Base-by-base conservation (phyloP, 164 flowering plant species). In the Magnolia officinalis region DNA sequence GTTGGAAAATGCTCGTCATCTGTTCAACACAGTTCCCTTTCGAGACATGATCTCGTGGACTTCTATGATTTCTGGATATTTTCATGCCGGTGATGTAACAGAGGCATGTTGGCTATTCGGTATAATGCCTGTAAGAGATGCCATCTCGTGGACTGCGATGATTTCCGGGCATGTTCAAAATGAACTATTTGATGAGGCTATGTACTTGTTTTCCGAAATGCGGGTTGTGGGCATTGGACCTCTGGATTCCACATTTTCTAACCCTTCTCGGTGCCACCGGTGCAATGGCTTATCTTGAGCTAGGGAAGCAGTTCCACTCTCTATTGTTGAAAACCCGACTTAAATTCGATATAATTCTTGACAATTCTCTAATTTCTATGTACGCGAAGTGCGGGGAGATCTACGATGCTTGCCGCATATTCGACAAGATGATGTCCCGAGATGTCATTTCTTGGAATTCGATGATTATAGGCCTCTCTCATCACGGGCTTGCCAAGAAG, bases 361-460 rank as follows among this genome's bases (percentile, higher is more conserved):
- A 81, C 51, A 89, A 89, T 64, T 82, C 90, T 72, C 71, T 89
- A 72, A 75, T 89, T 71, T 83, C 90, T 13, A 88, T 89, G 90
- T 88, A 89, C 75, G 86, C 90, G 58, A 89, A 89, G 77, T 88
- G 90, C 68, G 90, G 90, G 74, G 82, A 80, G 64, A 76, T 88
- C 31, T 70, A 80, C 49, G 83, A 81, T 63, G 88, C 90, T 14
- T 74, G 74, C 20, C 20, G 21, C 1, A 61, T 86, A 55, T 91
- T 90, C 78, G 77, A 80, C 51, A 19, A 58, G 63, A 88, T 86
- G 89, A 64, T 11, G 1, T 50, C 8, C 49, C 78, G 84, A 21
- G 91, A 91, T 81, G 31, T 79, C 61, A 74, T 91, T 72, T 86
- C 92, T 8, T 93, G 95, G 97, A 93, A 85, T 79, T 84, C 89